phyloP scores from a whole-genome alignment of 805 yeast species.

The Isabelozyma gotoi region DNA sequence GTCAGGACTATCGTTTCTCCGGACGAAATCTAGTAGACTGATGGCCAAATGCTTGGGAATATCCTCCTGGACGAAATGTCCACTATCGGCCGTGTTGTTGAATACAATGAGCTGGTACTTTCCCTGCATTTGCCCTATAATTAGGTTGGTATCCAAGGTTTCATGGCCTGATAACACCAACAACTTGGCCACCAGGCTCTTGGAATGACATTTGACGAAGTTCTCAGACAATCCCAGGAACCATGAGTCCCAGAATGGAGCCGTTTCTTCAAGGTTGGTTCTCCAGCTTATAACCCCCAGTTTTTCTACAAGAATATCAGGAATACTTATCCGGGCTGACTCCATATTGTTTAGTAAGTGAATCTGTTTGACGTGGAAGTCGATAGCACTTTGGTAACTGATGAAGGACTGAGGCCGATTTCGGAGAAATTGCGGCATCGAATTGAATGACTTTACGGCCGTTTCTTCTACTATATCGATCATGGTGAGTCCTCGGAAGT shows the following conservation, averaged over 20 bases:
- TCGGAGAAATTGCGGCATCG: constrained; percentile 66
- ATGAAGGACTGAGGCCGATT: constrained; percentile 64
- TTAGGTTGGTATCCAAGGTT: constrained; percentile 76
- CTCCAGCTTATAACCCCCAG: constrained; percentile 50
- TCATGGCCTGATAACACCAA: constrained; percentile 88
- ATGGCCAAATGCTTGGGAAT: constrained; percentile 66
- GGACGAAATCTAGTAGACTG: constrained; percentile 49
- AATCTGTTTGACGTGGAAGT: constrained; percentile 70
- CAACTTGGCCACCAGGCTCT: constrained; percentile 53
- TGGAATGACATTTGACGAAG: constrained; percentile 35
- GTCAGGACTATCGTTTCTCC: constrained; percentile 41
- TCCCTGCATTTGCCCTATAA: constrained; percentile 98
- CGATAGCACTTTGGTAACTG: constrained; percentile 58
- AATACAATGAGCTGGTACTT: constrained; percentile 86
- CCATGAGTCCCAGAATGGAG: constrained; percentile 81
- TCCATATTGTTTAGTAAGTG: constrained; percentile 51
- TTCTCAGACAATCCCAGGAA: constrained; percentile 63
- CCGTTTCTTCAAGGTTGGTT: constrained; percentile 60
- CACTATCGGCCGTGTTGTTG: constrained; percentile 51
- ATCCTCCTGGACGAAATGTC: constrained; percentile 97
- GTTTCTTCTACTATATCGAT: constrained; percentile 95
- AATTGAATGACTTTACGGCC: constrained; percentile 65
- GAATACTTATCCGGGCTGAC: constrained; percentile 79
- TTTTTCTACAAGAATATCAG: constrained; percentile 49
- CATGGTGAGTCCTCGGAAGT: constrained; percentile 67